A percentile compares a stretch with the other conserved stretches of the same genome.
Conservation (phyloP, 345 rosid species). For the Balakata baccata region DNA sequence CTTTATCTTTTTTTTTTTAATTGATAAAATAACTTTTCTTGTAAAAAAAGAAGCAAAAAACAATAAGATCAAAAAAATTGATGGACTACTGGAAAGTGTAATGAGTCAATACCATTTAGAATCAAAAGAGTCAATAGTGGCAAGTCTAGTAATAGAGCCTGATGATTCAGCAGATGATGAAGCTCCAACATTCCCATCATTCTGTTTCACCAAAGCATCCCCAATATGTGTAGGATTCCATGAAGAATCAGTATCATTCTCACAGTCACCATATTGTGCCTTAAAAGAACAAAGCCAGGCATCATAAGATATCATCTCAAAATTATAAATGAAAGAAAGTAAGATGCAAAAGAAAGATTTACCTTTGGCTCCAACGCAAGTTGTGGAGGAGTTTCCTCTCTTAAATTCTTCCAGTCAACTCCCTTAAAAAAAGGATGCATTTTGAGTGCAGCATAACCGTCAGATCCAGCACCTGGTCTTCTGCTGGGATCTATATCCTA, state of each 20-base stretch:
- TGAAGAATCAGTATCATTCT: conserved; percentile 49
- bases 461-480: conserved; percentile 90
- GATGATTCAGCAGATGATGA: conserved; percentile 59
- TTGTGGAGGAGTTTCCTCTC: conserved; percentile 72
- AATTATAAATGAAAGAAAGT: neutral
- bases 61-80: neutral
- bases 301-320: conserved; percentile 2
- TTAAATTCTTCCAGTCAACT: conserved; percentile 75
- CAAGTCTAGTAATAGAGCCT: conserved; percentile 76
- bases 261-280: conserved; percentile 52
- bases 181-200: conserved; percentile 44
- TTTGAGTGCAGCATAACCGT: conserved; percentile 80
- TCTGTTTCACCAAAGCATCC: conserved; percentile 51
- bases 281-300: conserved; percentile 23
- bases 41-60: neutral
- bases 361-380: conserved; percentile 72
- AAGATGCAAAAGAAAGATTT: conserved; percentile 10
- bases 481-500: conserved; percentile 87
- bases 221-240: conserved; percentile 79
- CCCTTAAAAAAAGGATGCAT: conserved; percentile 85
- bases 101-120: conserved; percentile 74
- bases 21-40: neutral
- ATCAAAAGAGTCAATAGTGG: conserved; percentile 96
- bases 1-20: neutral
- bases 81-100: conserved; percentile 17